A percentile compares a stretch with the other conserved stretches of the same genome.
Conservation (phyloP, 441 rosid genomes). For the Syzygium malaccense region DNA sequence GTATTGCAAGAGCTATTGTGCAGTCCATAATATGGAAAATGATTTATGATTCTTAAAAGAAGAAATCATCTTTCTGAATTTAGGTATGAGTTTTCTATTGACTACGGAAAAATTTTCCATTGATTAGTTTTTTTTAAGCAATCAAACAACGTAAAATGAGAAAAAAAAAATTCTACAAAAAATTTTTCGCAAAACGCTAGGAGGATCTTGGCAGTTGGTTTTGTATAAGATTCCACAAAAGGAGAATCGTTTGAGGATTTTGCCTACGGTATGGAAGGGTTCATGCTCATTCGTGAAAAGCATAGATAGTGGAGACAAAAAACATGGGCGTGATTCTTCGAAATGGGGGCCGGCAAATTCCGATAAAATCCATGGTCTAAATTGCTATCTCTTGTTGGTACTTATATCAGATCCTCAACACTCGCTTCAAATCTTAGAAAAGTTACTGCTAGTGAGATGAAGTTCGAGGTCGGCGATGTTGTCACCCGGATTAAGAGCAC, state of each 20-base stretch:
- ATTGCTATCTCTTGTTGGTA: background rate
- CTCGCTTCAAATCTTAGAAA: background rate
- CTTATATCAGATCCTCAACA: background rate
- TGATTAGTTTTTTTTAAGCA: background rate
- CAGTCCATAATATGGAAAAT: background rate
- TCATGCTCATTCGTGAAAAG: background rate
- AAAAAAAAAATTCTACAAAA: background rate
- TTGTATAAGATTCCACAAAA: background rate
- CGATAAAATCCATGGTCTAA: background rate
- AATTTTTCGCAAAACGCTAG: background rate
- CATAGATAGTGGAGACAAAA: background rate
- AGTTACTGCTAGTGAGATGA: background rate
- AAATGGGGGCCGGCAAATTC: background rate
- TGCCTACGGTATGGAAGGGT: background rate
- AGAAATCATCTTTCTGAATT: background rate
- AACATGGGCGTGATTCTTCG: background rate
- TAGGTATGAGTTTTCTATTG: background rate
- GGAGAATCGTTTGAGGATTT: background rate
- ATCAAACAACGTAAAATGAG: accelerated
- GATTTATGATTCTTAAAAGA: background rate
- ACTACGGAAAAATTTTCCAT: no score
- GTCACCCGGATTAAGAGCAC: background rate
- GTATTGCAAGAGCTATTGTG: accelerated
- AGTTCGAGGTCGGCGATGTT: background rate
- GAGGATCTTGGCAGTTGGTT: background rate